Evolutionary conservation across 2,329 filamentous ascomycete species (phyloP).

Genomic region (Plectosphaerella plurivora): DNA sequence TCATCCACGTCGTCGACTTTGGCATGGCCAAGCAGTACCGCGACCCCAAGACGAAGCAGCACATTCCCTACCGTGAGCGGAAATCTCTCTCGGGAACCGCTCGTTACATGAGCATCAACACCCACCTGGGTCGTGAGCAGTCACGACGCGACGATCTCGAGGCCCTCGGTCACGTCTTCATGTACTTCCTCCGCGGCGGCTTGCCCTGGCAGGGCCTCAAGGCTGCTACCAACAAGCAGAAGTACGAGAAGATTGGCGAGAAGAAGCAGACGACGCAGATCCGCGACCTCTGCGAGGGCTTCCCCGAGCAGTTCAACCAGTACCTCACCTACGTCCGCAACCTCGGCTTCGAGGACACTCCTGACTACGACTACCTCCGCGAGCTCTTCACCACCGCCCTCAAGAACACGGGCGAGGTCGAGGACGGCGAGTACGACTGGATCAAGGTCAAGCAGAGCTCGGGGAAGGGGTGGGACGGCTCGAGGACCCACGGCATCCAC

Average conservation of each 20-base stretch:
- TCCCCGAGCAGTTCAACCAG: slow-evolving; percentile 96
- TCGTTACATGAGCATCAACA: slow-evolving; percentile 99
- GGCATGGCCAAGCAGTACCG: slow-evolving; percentile 99
- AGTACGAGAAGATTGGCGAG: slow-evolving; percentile 99
- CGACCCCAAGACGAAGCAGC: slow-evolving; percentile 97
- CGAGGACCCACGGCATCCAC: slow-evolving; percentile 65
- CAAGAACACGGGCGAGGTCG: slow-evolving; percentile 89
- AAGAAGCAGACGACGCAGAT: slow-evolving; percentile 98
- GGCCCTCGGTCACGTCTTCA: slow-evolving; percentile 72
- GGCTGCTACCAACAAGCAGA: slow-evolving; percentile 82
- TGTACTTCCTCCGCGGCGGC: slow-evolving; percentile 69
- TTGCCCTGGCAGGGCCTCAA: slow-evolving; percentile 71
- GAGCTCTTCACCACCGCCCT: slow-evolving; percentile 95
- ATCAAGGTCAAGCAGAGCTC: slow-evolving; percentile 86
- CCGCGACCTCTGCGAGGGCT: slow-evolving; percentile 94
- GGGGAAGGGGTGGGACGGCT: slow-evolving; percentile 85
- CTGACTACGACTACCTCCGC: slow-evolving; percentile 95
- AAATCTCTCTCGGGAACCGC: slow-evolving; percentile 96
- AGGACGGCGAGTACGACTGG: slow-evolving; percentile 99
- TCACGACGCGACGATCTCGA: slow-evolving; percentile 94
- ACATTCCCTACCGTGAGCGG: slow-evolving; percentile 94
- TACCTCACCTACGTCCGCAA: slow-evolving; percentile 97
- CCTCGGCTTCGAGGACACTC: slow-evolving; percentile 95
- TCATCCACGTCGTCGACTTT: slow-evolving; percentile 98
- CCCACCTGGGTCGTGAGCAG: slow-evolving; percentile 92